phyloP scores from a whole-genome alignment of 768 basidiomycete species.

The Rhodotorula toruloides region DNA sequence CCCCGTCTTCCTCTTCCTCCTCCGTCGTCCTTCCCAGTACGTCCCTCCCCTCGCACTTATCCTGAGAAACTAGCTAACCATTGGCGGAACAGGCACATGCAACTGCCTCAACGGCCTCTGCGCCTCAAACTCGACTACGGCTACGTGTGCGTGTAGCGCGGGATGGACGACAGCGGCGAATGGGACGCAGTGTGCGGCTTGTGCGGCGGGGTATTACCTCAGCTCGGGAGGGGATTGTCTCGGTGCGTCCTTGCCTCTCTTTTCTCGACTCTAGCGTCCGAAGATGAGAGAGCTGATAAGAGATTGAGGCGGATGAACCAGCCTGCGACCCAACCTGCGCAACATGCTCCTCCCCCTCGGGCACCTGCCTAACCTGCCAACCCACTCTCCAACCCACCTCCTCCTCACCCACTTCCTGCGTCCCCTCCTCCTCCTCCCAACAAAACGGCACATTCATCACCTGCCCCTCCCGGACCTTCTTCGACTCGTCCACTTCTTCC shows the following conservation, averaged over 20 bases:
- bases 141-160: conserved; percentile 67
- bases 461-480: conserved; percentile 67
- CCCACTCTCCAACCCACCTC: conserved; percentile 64
- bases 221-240: conserved; percentile 65
- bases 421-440: conserved; percentile 46
- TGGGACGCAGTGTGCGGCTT: conserved; percentile 71
- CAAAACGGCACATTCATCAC: conserved; percentile 51
- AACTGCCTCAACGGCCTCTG: conserved; percentile 80
- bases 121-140: conserved; percentile 50
- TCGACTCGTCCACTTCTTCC: conserved; percentile 46
- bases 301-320: conserved; percentile 38
- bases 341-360: conserved; percentile 58
- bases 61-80: conserved; percentile 38
- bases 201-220: conserved; percentile 69
- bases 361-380: conserved; percentile 67
- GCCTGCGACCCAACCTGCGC: conserved; percentile 71
- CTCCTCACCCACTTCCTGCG: conserved; percentile 63
- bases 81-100: conserved; percentile 56
- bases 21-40: conserved; percentile 47
- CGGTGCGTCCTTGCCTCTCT: conserved; percentile 50
- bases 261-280: too few species aligned
- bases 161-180: conserved; percentile 63
- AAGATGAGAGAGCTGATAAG: too few species aligned
- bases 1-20: conserved; percentile 49
- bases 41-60: not conserved